Base-by-base conservation (phyloP, 2,329 filamentous ascomycete genomes). In the Fusarium clavum region DNA sequence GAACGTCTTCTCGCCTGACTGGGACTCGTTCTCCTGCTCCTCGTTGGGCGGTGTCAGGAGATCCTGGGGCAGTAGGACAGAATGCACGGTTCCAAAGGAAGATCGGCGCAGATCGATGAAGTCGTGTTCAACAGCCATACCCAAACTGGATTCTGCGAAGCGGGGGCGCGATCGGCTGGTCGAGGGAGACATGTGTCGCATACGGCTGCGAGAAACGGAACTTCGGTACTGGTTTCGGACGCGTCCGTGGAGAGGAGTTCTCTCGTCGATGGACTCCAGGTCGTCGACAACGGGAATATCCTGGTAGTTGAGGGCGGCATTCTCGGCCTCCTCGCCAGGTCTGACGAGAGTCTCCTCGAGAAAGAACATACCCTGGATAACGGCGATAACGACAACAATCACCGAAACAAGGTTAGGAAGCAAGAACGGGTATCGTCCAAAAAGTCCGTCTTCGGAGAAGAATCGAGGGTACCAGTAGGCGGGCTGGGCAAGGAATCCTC, bases 401-500 rank as follows among this genome's bases (percentile, higher is more conserved):
- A 91, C 91, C 57, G 93, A 89, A 24, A 94, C 83, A 0, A 73
- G 61, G 24, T 73, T 73, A 3, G 72, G 72, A 4, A 73, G 49
- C 0, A 73, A 46, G 16, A 92, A 94, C 0, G 92, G 92, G 72
- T 91, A 93, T 10, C 85, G 84, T 44, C 90, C 90, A 49, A 83
- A 83, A 2, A 83, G 45, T 3, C 81, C 81, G 27, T 82, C 81
- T 27, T 75, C 66, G 4, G 81, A 72, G 47, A 83, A 83, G 6
- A 97, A 83, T 72, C 94, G 97, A 0, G 94, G 94, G 77, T 93
- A 94, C 22, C 81, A 41, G 1, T 63, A 64, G 88, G 88, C 22
- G 72, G 75, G 30, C 85, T 78, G 29, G 0, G 96, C 91, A 60
- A 97, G 80, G 54, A 97, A 79, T 0, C 94, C 94, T 34, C 94